A percentile compares a stretch with the other conserved stretches of the same genome.
Evolutionary conservation across 495 filamentous ascomycete species (phyloP).

Genomic region (Neurospora cerealis): DNA sequence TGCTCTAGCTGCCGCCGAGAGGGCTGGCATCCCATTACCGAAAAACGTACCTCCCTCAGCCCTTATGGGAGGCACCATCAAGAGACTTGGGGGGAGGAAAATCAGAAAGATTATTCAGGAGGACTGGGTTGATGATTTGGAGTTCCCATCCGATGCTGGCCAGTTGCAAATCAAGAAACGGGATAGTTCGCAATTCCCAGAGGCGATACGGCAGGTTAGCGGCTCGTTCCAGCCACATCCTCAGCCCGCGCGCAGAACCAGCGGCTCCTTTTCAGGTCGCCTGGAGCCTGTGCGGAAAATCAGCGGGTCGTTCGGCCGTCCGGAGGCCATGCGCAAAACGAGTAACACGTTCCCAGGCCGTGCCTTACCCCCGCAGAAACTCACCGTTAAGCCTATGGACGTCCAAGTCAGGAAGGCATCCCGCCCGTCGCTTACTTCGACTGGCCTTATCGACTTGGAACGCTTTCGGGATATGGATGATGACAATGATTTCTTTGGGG

Average conservation of each 20-base stretch:
- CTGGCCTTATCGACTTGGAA: conserved; percentile 40
- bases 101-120: conserved; percentile 67
- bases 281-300: background rate
- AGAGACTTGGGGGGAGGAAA: conserved; percentile 75
- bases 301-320: background rate
- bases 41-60: conserved; percentile 87
- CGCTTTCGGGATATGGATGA: conserved; percentile 51
- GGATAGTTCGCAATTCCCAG: conserved; percentile 53
- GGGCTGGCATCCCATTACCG: conserved; percentile 87
- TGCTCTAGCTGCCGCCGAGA: conserved; percentile 76
- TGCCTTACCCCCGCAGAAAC: background rate
- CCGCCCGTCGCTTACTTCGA: conserved; percentile 15
- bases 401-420: conserved; percentile 10
- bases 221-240: conserved; percentile 34
- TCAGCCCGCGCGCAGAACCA: conserved; percentile 8
- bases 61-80: conserved; percentile 87
- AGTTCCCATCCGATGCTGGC: conserved; percentile 55
- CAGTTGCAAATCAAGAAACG: conserved; percentile 54
- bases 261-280: background rate
- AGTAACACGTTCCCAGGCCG: background rate
- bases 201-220: conserved; percentile 55
- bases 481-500: conserved; percentile 51
- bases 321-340: background rate
- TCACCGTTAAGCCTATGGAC: background rate
- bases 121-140: conserved; percentile 88